phyloP scores from a whole-genome alignment of 208 protist genomes.

The Naegleria lovaniensis region DNA sequence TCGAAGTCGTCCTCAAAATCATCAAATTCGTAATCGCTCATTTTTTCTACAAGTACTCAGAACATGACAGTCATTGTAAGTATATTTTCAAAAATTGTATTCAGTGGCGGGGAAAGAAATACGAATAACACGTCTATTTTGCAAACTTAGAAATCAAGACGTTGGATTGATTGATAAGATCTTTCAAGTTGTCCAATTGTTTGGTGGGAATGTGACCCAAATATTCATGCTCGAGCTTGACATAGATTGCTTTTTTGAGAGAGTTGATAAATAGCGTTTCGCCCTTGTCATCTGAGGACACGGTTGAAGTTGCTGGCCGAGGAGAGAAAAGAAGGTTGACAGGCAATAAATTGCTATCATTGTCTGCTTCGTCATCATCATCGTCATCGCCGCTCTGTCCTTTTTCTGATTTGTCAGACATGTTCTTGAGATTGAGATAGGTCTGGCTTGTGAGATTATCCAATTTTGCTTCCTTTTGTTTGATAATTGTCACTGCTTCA shows the following conservation, averaged over 20 bases:
- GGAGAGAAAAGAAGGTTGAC: background rate
- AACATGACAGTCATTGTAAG: no score
- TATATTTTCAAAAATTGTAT: no score
- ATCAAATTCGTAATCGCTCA: background rate
- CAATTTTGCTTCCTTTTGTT: background rate
- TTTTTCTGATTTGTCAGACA: background rate
- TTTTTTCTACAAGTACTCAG: background rate
- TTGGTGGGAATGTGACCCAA: background rate
- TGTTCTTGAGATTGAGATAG: background rate
- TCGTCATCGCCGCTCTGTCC: background rate
- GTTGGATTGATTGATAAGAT: background rate
- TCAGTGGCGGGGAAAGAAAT: no score
- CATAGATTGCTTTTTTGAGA: background rate
- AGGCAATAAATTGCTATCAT: background rate
- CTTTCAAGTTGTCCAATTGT: background rate
- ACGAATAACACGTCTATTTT: no score
- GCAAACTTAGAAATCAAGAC: background rate
- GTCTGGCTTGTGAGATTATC: background rate
- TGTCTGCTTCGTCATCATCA: background rate
- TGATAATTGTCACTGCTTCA: background rate
- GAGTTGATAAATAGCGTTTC: background rate
- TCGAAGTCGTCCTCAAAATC: background rate
- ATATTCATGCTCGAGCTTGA: background rate
- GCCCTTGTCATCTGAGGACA: background rate
- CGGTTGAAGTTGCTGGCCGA: background rate